Conservation (phyloP, 1,284 basidiomycete genomes). For the Pholiota adiposa region DNA sequence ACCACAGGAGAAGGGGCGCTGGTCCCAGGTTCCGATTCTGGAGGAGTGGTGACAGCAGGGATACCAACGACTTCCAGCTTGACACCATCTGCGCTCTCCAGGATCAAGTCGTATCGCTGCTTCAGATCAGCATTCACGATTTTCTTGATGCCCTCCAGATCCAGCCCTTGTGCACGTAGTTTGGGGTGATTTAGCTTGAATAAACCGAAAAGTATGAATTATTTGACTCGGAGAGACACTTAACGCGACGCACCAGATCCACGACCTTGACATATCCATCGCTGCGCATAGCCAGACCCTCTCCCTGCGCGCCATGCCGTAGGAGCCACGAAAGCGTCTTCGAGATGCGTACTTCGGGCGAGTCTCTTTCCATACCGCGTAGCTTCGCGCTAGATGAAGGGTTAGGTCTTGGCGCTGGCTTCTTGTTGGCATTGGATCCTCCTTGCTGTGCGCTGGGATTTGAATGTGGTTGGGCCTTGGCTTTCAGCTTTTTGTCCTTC, state of each 20-base stretch:
- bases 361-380: constrained; percentile 53
- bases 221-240: not conserved
- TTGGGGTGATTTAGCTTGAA: constrained; percentile 41
- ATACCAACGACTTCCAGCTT: constrained; percentile 46
- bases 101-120: constrained; percentile 73
- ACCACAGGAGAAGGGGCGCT: not conserved
- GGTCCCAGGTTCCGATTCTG: not conserved
- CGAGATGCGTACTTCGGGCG: constrained; percentile 58
- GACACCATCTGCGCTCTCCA: constrained; percentile 47
- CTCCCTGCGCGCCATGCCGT: constrained; percentile 81
- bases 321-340: constrained; percentile 87
- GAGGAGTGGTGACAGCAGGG: not conserved
- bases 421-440: not conserved
- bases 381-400: constrained; percentile 34
- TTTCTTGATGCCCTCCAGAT: constrained; percentile 62
- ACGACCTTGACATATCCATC: constrained; percentile 82
- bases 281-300: constrained; percentile 71
- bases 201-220: not conserved
- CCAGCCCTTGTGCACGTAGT: constrained; percentile 43
- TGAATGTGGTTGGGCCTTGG: not conserved
- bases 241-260: constrained; percentile 66
- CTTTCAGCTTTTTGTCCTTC: constrained; percentile 15
- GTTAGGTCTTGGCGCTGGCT: constrained; percentile 1
- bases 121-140: constrained; percentile 82
- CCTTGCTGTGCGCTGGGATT: not conserved